Conservation (phyloP, 441 rosid genomes). For the Jatropha podagrica region DNA sequence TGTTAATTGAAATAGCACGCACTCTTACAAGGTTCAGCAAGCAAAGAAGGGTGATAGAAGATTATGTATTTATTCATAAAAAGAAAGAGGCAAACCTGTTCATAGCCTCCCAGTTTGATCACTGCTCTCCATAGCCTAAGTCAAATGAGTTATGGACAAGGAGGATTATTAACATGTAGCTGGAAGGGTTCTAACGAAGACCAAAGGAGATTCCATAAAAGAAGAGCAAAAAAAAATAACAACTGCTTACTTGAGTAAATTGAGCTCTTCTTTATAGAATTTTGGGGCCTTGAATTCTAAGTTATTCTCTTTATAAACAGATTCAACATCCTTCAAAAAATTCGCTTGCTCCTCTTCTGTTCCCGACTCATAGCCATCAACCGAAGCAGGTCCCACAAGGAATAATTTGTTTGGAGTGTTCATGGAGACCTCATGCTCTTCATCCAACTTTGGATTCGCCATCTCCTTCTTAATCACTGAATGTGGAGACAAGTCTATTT, state of each 20-base stretch:
- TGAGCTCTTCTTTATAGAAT: conserved; percentile 67
- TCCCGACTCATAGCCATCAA: conserved; percentile 57
- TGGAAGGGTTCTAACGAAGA: background rate
- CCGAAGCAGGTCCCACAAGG: conserved; percentile 37
- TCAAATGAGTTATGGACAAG: background rate
- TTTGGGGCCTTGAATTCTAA: conserved; percentile 67
- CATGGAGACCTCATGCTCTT: conserved; percentile 20
- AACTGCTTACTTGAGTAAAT: conserved; percentile 52
- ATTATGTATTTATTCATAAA: background rate
- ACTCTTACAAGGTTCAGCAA: background rate
- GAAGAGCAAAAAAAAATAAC: background rate
- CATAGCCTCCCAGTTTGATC: conserved; percentile 70
- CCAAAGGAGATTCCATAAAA: background rate
- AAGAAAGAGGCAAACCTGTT: conserved; percentile 43
- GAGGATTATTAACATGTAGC: background rate
- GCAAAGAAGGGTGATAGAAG: background rate
- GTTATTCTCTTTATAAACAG: conserved; percentile 47
- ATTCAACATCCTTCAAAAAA: conserved; percentile 58
- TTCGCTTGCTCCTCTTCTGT: conserved; percentile 59
- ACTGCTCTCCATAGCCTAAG: conserved; percentile 66
- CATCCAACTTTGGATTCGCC: conserved; percentile 23
- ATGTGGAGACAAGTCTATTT: conserved; percentile 16
- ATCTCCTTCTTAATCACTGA: conserved; percentile 26
- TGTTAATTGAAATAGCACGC: background rate
- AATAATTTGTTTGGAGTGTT: conserved; percentile 32